Percentiles rank a stretch among this genome's conserved stretches.
Evolutionary conservation across 495 filamentous ascomycete genomes (phyloP).

Genomic region (Talaromyces adpressus): DNA sequence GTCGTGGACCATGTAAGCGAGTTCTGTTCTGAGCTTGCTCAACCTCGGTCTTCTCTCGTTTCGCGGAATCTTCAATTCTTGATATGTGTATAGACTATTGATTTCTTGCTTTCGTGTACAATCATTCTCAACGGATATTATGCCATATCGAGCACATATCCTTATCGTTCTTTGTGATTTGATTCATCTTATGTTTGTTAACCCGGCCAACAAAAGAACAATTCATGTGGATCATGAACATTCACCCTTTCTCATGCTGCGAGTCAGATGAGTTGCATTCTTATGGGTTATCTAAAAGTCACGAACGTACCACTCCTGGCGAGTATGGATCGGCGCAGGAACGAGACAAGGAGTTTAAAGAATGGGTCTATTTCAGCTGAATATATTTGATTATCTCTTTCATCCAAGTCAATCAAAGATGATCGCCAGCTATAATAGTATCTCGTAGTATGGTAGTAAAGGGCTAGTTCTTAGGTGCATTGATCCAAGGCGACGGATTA

Average conservation of each 20-base stretch:
- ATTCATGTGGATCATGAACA: conserved; percentile 8
- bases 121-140: neutral
- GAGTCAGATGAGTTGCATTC: conserved; percentile 5
- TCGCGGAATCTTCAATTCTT: neutral
- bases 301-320: conserved; percentile 4
- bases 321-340: conserved; percentile 3
- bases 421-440: neutral
- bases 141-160: neutral
- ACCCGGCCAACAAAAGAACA: conserved; percentile 1
- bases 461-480: neutral
- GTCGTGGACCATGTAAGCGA: conserved; percentile 3
- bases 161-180: neutral
- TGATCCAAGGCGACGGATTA: neutral
- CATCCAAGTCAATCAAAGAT: neutral
- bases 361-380: neutral
- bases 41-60: conserved; percentile 4
- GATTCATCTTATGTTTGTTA: conserved; percentile 6
- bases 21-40: neutral
- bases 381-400: neutral
- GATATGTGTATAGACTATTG: conserved; percentile 8
- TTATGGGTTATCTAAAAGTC: neutral
- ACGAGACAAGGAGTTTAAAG: neutral
- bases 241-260: neutral
- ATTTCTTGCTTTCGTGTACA: conserved; percentile 3
- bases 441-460: neutral